Percentiles rank a stretch among this genome's conserved stretches.
These are phyloP conservation scores for Striga asiatica DNA, from an alignment of 257 asterid genomes.

Conservation along the genomic window DNA sequence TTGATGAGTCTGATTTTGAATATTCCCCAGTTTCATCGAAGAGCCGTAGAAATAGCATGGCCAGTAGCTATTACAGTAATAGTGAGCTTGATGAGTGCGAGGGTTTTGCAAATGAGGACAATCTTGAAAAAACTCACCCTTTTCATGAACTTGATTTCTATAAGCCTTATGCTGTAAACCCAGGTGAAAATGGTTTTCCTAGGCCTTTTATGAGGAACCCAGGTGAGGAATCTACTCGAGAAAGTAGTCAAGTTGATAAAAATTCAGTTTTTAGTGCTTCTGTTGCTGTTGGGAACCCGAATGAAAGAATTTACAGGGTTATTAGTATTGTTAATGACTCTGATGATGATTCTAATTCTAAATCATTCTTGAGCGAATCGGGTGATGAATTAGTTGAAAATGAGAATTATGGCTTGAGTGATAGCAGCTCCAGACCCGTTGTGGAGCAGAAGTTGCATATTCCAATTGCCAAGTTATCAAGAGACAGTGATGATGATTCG, in stretches of 20 bases:
- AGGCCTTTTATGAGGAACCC: constrained; percentile 30
- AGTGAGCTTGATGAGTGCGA: constrained; percentile 38
- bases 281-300: constrained; percentile 13
- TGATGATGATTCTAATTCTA: constrained; percentile 24
- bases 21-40: constrained; percentile 27
- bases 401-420: constrained; percentile 3
- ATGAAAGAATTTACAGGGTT: constrained; percentile 13
- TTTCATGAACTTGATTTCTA: constrained; percentile 13
- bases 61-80: constrained; percentile 41
- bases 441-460: constrained; percentile 19
- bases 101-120: constrained; percentile 35
- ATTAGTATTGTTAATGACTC: constrained; percentile 15
- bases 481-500: constrained; percentile 60
- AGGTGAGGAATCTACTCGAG: constrained; percentile 17
- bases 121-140: neutral
- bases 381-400: constrained; percentile 22
- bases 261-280: constrained; percentile 18
- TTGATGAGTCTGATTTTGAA: constrained; percentile 69
- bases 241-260: constrained; percentile 11
- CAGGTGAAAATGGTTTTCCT: constrained; percentile 17
- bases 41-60: constrained; percentile 21
- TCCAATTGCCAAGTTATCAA: constrained; percentile 54
- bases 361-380: constrained; percentile 19
- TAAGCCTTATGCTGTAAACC: constrained; percentile 23
- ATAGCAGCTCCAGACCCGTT: constrained; percentile 3